phyloP scores from a whole-genome alignment of 176 grass and related monocot genomes.

The Areca catechu region DNA sequence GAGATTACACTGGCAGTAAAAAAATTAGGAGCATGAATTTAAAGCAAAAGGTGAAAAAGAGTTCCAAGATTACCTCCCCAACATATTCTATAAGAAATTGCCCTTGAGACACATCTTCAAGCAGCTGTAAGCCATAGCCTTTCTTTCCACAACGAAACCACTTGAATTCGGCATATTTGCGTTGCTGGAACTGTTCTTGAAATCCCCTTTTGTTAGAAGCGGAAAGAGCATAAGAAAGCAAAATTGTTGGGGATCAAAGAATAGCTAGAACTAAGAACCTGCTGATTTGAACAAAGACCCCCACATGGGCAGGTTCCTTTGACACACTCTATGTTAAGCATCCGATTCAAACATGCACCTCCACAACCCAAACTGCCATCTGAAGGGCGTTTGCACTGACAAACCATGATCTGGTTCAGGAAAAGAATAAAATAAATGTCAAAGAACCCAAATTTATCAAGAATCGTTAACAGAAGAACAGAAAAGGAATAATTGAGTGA shows the following conservation, averaged over 20 bases:
- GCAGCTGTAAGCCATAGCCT: constrained; percentile 72
- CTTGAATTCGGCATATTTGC: constrained; percentile 64
- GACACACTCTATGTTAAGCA: constrained; percentile 78
- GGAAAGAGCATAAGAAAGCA: constrained; percentile 15
- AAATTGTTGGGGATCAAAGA: constrained; percentile 13
- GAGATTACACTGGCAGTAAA: too few species aligned
- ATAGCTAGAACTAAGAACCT: constrained; percentile 26
- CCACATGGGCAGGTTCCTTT: constrained; percentile 81
- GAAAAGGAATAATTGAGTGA: too few species aligned
- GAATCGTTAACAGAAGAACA: not conserved
- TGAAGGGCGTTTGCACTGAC: constrained; percentile 65
- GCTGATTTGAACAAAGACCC: constrained; percentile 87
- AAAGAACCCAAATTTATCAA: constrained; percentile 4
- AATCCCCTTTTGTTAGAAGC: constrained; percentile 28
- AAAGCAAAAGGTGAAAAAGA: not conserved
- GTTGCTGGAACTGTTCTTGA: constrained; percentile 69
- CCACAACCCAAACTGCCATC: constrained; percentile 58
- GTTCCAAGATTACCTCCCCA: constrained; percentile 65
- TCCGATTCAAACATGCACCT: constrained; percentile 83
- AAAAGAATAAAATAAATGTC: constrained; percentile 23
- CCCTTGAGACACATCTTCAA: constrained; percentile 63
- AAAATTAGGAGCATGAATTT: not conserved
- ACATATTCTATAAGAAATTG: constrained; percentile 99
- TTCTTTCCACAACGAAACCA: constrained; percentile 84
- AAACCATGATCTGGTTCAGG: constrained; percentile 87